phyloP scores from a whole-genome alignment of 2,329 filamentous ascomycete species.

The Lasiodiplodia sp. region DNA sequence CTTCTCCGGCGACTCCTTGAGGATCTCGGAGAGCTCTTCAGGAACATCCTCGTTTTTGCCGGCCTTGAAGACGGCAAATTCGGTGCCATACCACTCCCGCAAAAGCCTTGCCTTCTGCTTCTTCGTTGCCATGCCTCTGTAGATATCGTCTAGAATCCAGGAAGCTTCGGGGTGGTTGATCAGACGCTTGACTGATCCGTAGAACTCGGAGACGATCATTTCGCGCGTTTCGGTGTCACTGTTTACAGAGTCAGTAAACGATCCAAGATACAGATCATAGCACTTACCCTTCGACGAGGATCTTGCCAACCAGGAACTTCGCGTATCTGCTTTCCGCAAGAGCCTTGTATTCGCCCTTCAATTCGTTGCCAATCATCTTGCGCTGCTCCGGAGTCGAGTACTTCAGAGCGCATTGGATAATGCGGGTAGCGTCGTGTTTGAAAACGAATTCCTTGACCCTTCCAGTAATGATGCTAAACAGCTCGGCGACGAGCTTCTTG shows the following conservation, averaged over 20 bases:
- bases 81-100: conserved; percentile 94
- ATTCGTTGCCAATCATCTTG: conserved; percentile 83
- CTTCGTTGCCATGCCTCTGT: conserved; percentile 84
- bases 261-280: neutral
- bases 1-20: conserved; percentile 83
- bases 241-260: conserved; percentile 8
- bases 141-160: conserved; percentile 98
- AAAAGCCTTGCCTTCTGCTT: conserved; percentile 86
- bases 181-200: conserved; percentile 87
- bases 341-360: conserved; percentile 82
- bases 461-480: conserved; percentile 90
- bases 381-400: conserved; percentile 87
- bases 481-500: conserved; percentile 83
- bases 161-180: conserved; percentile 96
- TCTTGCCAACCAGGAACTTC: conserved; percentile 95
- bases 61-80: conserved; percentile 81
- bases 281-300: conserved; percentile 77
- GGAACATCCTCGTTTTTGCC: conserved; percentile 61
- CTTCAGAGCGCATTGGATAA: conserved; percentile 96
- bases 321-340: conserved; percentile 95
- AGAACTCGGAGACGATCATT: conserved; percentile 92
- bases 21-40: conserved; percentile 76
- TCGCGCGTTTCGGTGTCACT: conserved; percentile 85
- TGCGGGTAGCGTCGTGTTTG: conserved; percentile 97
- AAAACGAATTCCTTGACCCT: conserved; percentile 94